Evolutionary conservation across 1,284 basidiomycete species (phyloP).

Genomic region (Pseudozyma flocculosa): DNA sequence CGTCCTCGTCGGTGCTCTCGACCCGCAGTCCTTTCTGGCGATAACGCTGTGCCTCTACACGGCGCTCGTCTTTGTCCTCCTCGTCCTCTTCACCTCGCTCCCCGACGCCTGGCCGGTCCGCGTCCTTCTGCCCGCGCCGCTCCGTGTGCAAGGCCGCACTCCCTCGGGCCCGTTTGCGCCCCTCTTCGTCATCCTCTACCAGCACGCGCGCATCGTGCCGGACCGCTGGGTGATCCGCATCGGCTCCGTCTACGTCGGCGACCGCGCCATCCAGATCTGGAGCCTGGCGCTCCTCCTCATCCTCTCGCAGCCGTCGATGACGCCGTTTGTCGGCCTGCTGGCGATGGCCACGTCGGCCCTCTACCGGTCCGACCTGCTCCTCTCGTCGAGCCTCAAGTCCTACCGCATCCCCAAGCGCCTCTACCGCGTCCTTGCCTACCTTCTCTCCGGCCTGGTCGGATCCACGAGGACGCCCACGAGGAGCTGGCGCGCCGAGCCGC

Average conservation of each 20-base stretch:
- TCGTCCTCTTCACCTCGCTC: constrained; percentile 1
- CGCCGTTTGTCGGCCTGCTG: constrained; percentile 3
- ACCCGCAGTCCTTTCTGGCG: constrained; percentile 9
- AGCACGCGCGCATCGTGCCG: constrained; percentile 24
- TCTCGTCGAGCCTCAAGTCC: not conserved
- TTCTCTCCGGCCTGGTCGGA: constrained; percentile 12
- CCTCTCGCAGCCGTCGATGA: constrained; percentile 8
- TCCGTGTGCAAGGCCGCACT: not conserved
- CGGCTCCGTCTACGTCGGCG: constrained; percentile 1
- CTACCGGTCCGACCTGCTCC: constrained; percentile 6
- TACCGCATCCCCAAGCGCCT: constrained; percentile 15
- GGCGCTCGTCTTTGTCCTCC: constrained; percentile 4
- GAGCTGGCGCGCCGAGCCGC: constrained; percentile 17
- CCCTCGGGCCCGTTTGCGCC: constrained; percentile 26
- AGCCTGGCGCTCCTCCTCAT: constrained; percentile 10
- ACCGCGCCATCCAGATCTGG: constrained; percentile 10
- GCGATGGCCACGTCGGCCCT: constrained; percentile 10
- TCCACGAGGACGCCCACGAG: constrained; percentile 10
- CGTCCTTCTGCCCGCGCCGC: not conserved
- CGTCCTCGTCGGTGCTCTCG: too few species aligned
- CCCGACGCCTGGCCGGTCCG: not conserved
- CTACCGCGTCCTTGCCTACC: constrained; percentile 5
- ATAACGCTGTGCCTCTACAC: constrained; percentile 11
- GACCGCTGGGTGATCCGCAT: constrained; percentile 18
- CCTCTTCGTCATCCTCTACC: constrained; percentile 21